A percentile compares a stretch with the other conserved stretches of the same genome.
Conservation (phyloP, 2,329 filamentous ascomycete species). For the Fusarium ambrosium region DNA sequence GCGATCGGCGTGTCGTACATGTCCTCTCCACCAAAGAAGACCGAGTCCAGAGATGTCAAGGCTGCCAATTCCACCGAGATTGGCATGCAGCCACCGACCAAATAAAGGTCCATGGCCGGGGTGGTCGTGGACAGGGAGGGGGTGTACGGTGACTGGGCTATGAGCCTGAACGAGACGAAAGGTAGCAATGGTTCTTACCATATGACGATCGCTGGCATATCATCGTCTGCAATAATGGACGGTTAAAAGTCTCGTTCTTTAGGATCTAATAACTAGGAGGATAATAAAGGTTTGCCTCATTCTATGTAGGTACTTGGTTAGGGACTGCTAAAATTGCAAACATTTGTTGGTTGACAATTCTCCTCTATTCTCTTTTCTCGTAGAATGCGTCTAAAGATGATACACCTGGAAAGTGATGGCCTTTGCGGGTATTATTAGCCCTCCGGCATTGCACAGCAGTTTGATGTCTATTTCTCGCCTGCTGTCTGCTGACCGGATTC, state of each 20-base stretch:
- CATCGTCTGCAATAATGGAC: not conserved
- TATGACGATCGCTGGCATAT: not conserved
- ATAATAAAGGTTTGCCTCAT: not conserved
- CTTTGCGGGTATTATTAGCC: not conserved
- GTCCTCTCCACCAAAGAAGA: constrained; percentile 9
- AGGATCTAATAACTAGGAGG: not conserved
- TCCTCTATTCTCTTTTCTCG: not conserved
- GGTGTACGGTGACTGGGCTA: no score
- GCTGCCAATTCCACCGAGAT: constrained; percentile 14
- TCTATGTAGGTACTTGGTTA: not conserved
- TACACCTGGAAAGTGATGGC: no score
- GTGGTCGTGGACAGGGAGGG: not conserved
- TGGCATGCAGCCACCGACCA: not conserved
- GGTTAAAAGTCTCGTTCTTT: not conserved
- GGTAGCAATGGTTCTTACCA: not conserved
- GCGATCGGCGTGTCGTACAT: constrained; percentile 3
- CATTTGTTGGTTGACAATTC: not conserved
- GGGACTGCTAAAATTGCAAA: not conserved
- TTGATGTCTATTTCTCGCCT: not conserved
- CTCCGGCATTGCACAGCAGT: not conserved
- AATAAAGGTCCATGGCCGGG: not conserved
- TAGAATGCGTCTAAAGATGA: no score
- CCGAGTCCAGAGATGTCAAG: not conserved
- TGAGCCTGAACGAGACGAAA: not conserved
- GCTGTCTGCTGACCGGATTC: not conserved